A percentile compares a stretch with the other conserved stretches of the same genome.
Conservation (phyloP, 2,329 filamentous ascomycete species). For the Thielaviopsis euricoi region DNA sequence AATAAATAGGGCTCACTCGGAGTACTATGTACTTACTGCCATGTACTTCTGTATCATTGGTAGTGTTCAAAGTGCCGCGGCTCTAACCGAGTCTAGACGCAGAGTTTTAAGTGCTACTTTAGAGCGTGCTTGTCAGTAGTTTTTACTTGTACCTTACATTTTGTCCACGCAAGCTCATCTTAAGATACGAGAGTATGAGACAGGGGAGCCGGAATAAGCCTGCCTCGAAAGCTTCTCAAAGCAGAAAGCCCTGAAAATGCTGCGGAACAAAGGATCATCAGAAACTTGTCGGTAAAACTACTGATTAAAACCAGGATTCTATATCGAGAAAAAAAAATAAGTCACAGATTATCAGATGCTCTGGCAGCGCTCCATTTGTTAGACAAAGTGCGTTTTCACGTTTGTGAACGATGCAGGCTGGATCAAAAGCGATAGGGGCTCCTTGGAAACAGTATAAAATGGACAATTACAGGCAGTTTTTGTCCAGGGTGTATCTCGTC, state of each 20-base stretch:
- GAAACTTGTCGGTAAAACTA: background rate
- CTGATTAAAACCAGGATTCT: background rate
- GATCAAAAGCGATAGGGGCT: background rate
- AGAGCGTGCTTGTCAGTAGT: too few species aligned
- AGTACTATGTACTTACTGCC: too few species aligned
- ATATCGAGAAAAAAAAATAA: background rate
- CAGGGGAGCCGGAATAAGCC: background rate
- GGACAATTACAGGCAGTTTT: too few species aligned
- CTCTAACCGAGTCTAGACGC: background rate
- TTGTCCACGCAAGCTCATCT: background rate
- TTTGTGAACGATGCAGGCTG: background rate
- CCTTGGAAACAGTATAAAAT: too few species aligned
- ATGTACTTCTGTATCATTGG: too few species aligned
- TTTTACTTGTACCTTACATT: background rate
- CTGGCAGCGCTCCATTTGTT: background rate
- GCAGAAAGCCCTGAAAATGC: background rate
- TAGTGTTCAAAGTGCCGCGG: too few species aligned
- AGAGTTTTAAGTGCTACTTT: too few species aligned
- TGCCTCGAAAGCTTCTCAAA: background rate
- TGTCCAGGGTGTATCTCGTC: too few species aligned
- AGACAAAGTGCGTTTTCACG: background rate
- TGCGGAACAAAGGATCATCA: background rate
- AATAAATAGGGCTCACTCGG: too few species aligned
- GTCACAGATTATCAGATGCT: background rate
- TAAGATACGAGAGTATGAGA: background rate